Evolutionary conservation across 1,139 yeast genomes (phyloP), one percentile per base, ranked within the genome.

Genomic region (Kodamaea sp.): DNA sequence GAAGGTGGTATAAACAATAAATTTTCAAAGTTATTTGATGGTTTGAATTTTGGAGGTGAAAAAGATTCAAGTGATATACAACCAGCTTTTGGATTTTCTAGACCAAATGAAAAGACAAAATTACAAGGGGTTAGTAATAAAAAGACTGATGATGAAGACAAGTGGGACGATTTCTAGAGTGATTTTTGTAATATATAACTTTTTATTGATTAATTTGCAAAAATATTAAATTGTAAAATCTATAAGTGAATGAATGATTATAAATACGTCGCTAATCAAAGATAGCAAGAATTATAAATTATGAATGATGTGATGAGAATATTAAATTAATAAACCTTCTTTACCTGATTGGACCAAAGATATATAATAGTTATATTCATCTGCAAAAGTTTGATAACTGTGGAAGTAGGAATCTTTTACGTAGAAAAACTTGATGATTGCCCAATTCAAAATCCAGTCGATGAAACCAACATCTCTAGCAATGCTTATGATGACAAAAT

Each of bases 71-170:
- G 59, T 12, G 60, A 57, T 5, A 67, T 78, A 15, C 78, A 73
- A 43, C 81, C 84, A 9, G 94, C 92, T 1, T 84, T 85, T 65
- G 95, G 94, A 2, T 58, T 81, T 48, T 52, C 65, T 29, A 79
- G 67, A 55, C 90, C 92, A n/a, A 62, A 65, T 38, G 72, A 76
- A 50, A 75, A 70, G 57, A 78, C 86, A 23, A 70, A 69, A 45
- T 65, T 83, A 44, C 71, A 75, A 32, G 80, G 89, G 27, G 53
- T 78, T 41, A 66, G 73, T 24, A 72, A 69, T 15, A 59, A 47
- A 27, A 47, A 45, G 44, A 49, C 56, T 32, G 67, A 67, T 27
- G 56, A 52, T 10, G 69, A 70, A 34, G 74, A 70, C 42, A 64
- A 63, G 42, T 73, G 77, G 74, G 75, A 68, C 52, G 74, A 70